A percentile compares a stretch with the other conserved stretches of the same genome.
Conservation (phyloP, 2,329 filamentous ascomycete genomes). For the Thermoascus crustaceus region DNA sequence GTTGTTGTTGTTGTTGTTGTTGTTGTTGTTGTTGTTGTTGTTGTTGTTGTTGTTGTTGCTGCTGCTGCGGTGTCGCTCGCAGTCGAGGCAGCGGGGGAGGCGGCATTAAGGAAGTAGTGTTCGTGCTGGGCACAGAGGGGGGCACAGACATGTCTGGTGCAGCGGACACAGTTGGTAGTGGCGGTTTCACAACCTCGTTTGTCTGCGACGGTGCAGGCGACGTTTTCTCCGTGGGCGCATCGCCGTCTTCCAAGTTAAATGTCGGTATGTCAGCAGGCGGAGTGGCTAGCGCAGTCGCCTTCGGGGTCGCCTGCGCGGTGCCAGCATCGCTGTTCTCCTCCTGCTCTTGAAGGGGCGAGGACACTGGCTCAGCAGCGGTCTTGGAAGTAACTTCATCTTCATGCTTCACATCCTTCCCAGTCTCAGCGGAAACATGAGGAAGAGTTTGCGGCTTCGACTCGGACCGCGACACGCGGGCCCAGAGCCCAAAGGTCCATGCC, state of each 20-base stretch:
- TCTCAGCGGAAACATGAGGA: not conserved
- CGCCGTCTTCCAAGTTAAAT: constrained; percentile 21
- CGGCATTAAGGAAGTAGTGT: constrained; percentile 24
- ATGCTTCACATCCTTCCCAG: not conserved
- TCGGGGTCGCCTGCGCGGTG: constrained; percentile 29
- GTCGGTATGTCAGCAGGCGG: constrained; percentile 23
- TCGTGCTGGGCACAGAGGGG: constrained; percentile 9
- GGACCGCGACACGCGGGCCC: constrained; percentile 4
- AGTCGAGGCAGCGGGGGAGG: constrained; percentile 25
- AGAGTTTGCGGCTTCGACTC: not conserved
- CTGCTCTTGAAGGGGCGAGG: not conserved
- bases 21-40: constrained; percentile 11
- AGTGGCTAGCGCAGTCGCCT: constrained; percentile 21
- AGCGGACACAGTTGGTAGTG: not conserved
- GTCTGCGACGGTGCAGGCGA: constrained; percentile 5
- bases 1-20: constrained; percentile 14
- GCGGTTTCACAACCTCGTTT: constrained; percentile 8
- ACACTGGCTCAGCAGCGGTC: constrained; percentile 1
- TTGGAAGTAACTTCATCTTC: not conserved
- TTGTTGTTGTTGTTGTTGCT: constrained; percentile 12
- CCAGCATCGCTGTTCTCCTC: constrained; percentile 8
- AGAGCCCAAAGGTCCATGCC: constrained; percentile 20
- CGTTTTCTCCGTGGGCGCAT: constrained; percentile 4
- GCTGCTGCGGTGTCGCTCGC: constrained; percentile 16
- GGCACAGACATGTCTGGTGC: constrained; percentile 7